phyloP scores from a whole-genome alignment of 805 yeast genomes.

The Ogataea saltuana region DNA sequence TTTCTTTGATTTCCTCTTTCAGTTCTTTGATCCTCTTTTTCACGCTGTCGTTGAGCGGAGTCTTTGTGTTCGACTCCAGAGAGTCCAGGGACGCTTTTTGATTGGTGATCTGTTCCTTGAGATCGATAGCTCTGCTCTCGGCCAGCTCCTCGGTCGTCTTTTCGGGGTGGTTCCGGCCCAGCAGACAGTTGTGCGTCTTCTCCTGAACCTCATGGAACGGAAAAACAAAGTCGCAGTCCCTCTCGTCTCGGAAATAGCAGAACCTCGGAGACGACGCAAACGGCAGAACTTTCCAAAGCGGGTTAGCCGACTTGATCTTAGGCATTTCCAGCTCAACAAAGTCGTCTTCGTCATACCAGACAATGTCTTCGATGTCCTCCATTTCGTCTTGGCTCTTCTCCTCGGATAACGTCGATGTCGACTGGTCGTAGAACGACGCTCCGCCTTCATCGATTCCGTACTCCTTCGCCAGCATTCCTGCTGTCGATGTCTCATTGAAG shows the following conservation, averaged over 20 bases:
- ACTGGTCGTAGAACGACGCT: conserved; percentile 20
- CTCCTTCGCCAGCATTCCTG: conserved; percentile 41
- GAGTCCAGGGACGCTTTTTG: conserved; percentile 31
- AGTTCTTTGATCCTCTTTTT: too few relatives aligned
- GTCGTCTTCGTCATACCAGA: conserved; percentile 78
- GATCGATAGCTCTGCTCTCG: conserved; percentile 37
- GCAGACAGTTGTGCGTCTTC: conserved; percentile 64
- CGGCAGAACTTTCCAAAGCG: conserved; percentile 52
- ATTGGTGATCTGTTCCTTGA: conserved; percentile 40
- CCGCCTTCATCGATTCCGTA: conserved; percentile 30
- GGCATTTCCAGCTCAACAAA: conserved; percentile 67
- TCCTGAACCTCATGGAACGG: conserved; percentile 60
- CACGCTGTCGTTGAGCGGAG: too few relatives aligned
- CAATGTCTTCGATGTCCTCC: conserved; percentile 17
- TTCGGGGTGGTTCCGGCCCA: conserved; percentile 57
- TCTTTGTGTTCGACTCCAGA: conserved; percentile 14
- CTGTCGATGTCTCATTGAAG: conserved; percentile 56
- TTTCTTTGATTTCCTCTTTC: conserved; percentile 29
- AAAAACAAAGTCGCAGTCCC: conserved; percentile 42
- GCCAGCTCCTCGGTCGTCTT: conserved; percentile 52
- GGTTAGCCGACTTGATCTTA: conserved; percentile 38
- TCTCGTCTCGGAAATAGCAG: conserved; percentile 57
- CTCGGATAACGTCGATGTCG: conserved; percentile 22
- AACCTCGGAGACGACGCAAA: conserved; percentile 54
- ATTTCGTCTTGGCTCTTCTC: conserved; percentile 10